A percentile compares a stretch with the other conserved stretches of the same genome.
Conservation (phyloP, 345 rosid genomes). For the Kandelia obovata region DNA sequence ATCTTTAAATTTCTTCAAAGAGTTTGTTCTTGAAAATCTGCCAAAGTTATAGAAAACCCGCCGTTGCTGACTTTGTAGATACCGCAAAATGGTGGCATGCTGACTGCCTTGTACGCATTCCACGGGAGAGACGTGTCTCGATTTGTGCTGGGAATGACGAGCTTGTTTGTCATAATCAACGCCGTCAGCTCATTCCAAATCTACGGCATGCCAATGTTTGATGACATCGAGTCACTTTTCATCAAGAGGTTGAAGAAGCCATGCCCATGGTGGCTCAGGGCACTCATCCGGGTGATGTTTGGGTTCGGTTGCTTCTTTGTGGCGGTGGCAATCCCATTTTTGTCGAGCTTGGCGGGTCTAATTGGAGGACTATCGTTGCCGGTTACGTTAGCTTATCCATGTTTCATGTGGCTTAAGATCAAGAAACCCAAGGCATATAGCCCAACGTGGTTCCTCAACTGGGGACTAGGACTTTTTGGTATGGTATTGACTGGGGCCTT, state of each 20-base stretch:
- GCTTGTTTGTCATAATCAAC: constrained; percentile 26
- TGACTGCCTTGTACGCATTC: constrained; percentile 25
- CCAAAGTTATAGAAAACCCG: not conserved
- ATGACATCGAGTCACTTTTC: constrained; percentile 22
- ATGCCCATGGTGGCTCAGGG: constrained; percentile 31
- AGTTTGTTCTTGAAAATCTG: not conserved
- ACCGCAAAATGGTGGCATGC: constrained; percentile 29
- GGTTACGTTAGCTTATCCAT: constrained; percentile 31
- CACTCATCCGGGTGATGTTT: constrained; percentile 17
- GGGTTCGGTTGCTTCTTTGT: constrained; percentile 29
- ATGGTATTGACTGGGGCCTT: constrained; percentile 19
- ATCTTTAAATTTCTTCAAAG: not conserved
- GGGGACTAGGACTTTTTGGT: constrained; percentile 31
- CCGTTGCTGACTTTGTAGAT: constrained; percentile 11
- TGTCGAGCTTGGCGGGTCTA: constrained; percentile 26
- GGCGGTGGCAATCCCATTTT: constrained; percentile 33
- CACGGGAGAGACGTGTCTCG: constrained; percentile 21
- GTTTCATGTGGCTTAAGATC: constrained; percentile 40
- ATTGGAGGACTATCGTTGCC: constrained; percentile 36
- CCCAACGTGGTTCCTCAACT: constrained; percentile 28
- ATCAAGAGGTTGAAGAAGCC: constrained; percentile 21
- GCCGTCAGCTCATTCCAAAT: constrained; percentile 34
- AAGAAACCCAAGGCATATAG: constrained; percentile 27
- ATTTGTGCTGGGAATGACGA: constrained; percentile 23
- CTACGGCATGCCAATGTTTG: constrained; percentile 34